A percentile compares a stretch with the other conserved stretches of the same genome.
Evolutionary conservation across 805 yeast genomes (phyloP).

Genomic region (Debaryomyces prosopidis): DNA sequence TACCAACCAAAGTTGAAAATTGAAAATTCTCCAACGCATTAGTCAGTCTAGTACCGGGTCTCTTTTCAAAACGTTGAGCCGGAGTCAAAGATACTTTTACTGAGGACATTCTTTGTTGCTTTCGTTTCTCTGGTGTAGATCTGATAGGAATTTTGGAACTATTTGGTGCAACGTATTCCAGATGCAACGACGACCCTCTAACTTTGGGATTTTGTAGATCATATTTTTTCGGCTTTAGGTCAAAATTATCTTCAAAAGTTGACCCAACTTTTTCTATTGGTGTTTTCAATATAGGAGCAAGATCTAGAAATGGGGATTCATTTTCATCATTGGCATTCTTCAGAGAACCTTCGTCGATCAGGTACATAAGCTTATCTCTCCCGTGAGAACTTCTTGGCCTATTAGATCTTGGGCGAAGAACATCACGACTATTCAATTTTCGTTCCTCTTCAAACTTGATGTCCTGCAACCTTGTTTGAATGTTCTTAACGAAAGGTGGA

Average conservation of each 20-base stretch:
- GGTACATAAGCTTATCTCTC: constrained; percentile 1
- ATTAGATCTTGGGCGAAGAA: neutral
- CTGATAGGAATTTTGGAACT: neutral
- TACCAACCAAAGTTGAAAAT: constrained; percentile 69
- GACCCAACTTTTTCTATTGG: neutral
- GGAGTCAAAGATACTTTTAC: constrained; percentile 49
- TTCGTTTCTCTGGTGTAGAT: constrained; percentile 8
- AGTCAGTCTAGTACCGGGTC: constrained; percentile 34
- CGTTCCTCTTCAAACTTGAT: constrained; percentile 10
- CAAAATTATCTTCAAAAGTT: neutral
- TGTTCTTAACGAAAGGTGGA: constrained; percentile 30
- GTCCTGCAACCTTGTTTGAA: constrained; percentile 21
- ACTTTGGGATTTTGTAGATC: neutral
- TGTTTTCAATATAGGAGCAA: neutral
- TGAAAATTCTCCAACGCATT: constrained; percentile 50
- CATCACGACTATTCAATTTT: neutral
- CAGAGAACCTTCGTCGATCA: constrained; percentile 3
- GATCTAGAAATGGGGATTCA: constrained; percentile 19
- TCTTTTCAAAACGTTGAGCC: constrained; percentile 51
- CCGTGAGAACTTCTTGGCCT: neutral
- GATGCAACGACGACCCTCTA: neutral
- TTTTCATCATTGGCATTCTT: constrained; percentile 9
- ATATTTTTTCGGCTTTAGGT: neutral
- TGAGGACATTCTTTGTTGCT: constrained; percentile 25
- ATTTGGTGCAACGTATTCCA: neutral